A percentile compares a stretch with the other conserved stretches of the same genome.
Evolutionary conservation across 768 basidiomycete genomes (phyloP).

Genomic region (Tylopilus subfusipes): DNA sequence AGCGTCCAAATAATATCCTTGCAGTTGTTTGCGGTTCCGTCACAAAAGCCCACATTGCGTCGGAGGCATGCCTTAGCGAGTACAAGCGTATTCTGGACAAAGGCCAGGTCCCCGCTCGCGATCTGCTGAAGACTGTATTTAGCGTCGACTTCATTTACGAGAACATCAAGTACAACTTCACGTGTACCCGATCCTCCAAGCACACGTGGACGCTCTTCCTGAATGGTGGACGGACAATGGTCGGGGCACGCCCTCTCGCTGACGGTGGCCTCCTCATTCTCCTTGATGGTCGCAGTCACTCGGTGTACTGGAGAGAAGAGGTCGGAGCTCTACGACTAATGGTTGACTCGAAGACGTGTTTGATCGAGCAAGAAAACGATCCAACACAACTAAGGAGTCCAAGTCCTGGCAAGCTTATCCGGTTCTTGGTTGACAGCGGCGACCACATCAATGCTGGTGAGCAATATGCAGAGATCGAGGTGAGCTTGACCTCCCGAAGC

Average conservation of each 20-base stretch:
- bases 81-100: conserved; percentile 97
- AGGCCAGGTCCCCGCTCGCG: conserved; percentile 94
- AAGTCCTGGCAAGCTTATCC: conserved; percentile 92
- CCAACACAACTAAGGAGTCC: conserved; percentile 96
- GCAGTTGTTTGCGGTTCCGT: conserved; percentile 97
- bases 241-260: conserved; percentile 88
- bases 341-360: conserved; percentile 96
- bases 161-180: conserved; percentile 91
- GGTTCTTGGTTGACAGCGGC: conserved; percentile 93
- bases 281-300: conserved; percentile 92
- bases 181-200: conserved; percentile 84
- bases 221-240: conserved; percentile 90
- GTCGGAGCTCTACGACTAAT: conserved; percentile 89
- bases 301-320: conserved; percentile 97
- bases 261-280: conserved; percentile 93
- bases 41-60: conserved; percentile 88
- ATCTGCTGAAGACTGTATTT: conserved; percentile 95
- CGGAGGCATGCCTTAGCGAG: conserved; percentile 85
- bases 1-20: conserved; percentile 87
- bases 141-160: conserved; percentile 98
- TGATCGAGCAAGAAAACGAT: conserved; percentile 99
- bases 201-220: conserved; percentile 93
- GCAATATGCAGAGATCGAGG: conserved; percentile 97
- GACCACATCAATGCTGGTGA: conserved; percentile 97
- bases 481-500: conserved; percentile 31